phyloP scores from a whole-genome alignment of 495 filamentous ascomycete genomes.

The Penicillium tannophilum region DNA sequence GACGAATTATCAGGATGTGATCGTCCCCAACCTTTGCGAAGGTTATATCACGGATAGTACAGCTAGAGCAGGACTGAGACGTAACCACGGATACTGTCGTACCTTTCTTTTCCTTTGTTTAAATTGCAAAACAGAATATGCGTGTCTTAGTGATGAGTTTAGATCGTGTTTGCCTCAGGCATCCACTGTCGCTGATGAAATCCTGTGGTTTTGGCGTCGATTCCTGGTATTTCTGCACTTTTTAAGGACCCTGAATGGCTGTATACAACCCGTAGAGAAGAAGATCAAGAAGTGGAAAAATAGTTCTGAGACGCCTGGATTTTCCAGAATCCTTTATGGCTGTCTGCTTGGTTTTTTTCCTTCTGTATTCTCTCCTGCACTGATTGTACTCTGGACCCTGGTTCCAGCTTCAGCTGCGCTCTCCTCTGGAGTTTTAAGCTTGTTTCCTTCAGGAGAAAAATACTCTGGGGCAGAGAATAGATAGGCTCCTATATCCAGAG shows the following conservation, averaged over 20 bases:
- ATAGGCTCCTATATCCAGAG: constrained; percentile 42
- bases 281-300: neutral
- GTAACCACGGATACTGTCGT: constrained; percentile 4
- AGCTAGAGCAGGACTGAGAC: constrained; percentile 1
- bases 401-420: constrained; percentile 20
- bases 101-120: constrained; percentile 2
- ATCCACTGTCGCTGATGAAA: neutral
- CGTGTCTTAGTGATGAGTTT: neutral
- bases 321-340: constrained; percentile 2
- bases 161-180: constrained; percentile 5
- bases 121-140: neutral
- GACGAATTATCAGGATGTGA: constrained; percentile 9
- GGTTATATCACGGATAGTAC: constrained; percentile 3
- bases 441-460: constrained; percentile 26
- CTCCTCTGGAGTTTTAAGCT: constrained; percentile 32
- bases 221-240: constrained; percentile 5
- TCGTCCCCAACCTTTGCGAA: neutral
- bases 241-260: constrained; percentile 4
- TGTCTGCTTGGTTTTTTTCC: neutral
- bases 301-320: neutral
- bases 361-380: constrained; percentile 10
- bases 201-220: constrained; percentile 2
- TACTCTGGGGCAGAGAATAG: constrained; percentile 28
- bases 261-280: constrained; percentile 4
- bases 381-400: constrained; percentile 20